Evolutionary conservation across 805 yeast genomes (phyloP), one percentile per base, ranked within the genome.

Genomic region (Priceomyces fermenticarens): DNA sequence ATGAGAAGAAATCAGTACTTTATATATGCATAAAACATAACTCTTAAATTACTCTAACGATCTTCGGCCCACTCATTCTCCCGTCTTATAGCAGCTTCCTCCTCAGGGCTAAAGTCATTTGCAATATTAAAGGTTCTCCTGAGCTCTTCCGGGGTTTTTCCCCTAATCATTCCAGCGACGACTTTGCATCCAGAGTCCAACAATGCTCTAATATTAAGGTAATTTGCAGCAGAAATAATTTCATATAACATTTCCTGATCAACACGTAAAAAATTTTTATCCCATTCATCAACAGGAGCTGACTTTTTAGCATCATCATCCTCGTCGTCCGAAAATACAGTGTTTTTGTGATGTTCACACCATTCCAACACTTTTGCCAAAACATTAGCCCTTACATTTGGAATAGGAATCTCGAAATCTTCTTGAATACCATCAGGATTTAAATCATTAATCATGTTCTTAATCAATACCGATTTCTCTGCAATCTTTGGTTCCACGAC

Each of bases 221-320:
- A 85, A 60, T 85, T 85, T 13, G 91, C 88, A n/a, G 91, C 91
- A 42, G 82, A 66, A 43, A 85, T 83, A 55, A 85, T 85, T 55
- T 84, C 93, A 51, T 85, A 85, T 43, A 85, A 72, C 90, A 85
- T 85, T 52, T 85, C 91, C 58, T 85, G 98, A 65, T 91, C 98
- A 30, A 91, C 97, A 58, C 87, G 86, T 53, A 91, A 76, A 62
- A 90, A 91, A 62, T 86, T 88, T 62, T 87, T 86, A 66, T 91
- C 98, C 98, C 98, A 91, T 35, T 89, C 89, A 46, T 85, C 91
- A 38, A 91, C 88, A 3, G 96, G 97, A 2, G 89, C 88, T n/a
- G 91, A 76, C 58, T 86, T 87, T 60, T 85, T 81, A 16, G 87
- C 78, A 51, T 88, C 95, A 40, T 85, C 90, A 48, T 88, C 96